phyloP scores from a whole-genome alignment of 352 stramenopile genomes.

The Globisporangium carolinianum region DNA sequence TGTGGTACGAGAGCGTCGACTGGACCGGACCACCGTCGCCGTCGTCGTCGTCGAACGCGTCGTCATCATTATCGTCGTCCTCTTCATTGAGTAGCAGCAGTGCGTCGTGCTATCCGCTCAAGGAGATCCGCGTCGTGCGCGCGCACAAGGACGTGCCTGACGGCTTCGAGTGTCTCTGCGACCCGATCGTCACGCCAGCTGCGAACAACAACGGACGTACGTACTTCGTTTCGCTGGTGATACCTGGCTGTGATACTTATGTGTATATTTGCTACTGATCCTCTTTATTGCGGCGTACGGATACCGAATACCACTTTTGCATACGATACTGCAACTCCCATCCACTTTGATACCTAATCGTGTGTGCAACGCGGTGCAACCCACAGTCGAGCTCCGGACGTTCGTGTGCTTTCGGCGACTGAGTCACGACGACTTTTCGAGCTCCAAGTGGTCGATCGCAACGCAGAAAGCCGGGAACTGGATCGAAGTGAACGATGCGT shows the following conservation, averaged over 20 bases:
- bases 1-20: slow-evolving; percentile 50
- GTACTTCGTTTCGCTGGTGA: slow-evolving; percentile 4
- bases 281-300: no score
- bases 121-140: slow-evolving; percentile 74
- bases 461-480: slow-evolving; percentile 65
- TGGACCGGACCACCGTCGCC: slow-evolving; percentile 16
- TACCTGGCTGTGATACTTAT: background rate
- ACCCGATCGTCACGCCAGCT: slow-evolving; percentile 35
- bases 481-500: slow-evolving; percentile 78
- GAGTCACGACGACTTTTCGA: slow-evolving; percentile 47
- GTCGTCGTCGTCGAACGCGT: slow-evolving; percentile 4
- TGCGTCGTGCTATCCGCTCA: slow-evolving; percentile 34
- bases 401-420: slow-evolving; percentile 72
- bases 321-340: slow-evolving; percentile 7
- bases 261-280: background rate
- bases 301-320: background rate
- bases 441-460: slow-evolving; percentile 65
- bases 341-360: background rate
- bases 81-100: slow-evolving; percentile 8
- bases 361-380: background rate
- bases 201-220: slow-evolving; percentile 23
- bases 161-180: slow-evolving; percentile 48
- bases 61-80: background rate
- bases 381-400: slow-evolving; percentile 42
- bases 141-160: slow-evolving; percentile 58